These are phyloP conservation scores for Colletotrichum sp. DNA, from an alignment of 2,329 filamentous ascomycete species.

Conservation along the genomic window DNA sequence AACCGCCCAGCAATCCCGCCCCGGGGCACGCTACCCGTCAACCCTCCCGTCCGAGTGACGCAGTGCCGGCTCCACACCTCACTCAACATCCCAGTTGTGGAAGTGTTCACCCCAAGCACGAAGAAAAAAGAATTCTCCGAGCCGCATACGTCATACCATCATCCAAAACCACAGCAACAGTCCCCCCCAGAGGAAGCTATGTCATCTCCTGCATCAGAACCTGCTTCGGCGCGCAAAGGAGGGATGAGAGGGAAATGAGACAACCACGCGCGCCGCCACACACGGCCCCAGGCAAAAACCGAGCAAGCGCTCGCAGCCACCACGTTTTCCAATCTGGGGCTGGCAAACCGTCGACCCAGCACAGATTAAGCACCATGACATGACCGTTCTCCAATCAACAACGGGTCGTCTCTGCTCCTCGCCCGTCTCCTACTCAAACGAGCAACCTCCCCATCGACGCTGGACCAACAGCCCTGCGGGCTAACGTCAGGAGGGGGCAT, in stretches of 20 bases:
- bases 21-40: slow-evolving; percentile 9
- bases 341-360: not conserved
- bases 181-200: not conserved
- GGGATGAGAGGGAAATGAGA: not conserved
- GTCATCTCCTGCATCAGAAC: slow-evolving; percentile 8
- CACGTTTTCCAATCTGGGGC: not conserved
- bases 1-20: not conserved
- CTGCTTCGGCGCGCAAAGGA: slow-evolving; percentile 1
- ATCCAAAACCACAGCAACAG: not conserved
- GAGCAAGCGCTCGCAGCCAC: not conserved
- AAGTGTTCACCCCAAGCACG: not conserved
- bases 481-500: slow-evolving; percentile 13
- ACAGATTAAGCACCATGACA: slow-evolving; percentile 15
- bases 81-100: not conserved
- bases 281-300: not conserved
- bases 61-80: slow-evolving; percentile 12
- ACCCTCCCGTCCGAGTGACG: slow-evolving; percentile 7
- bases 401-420: not conserved
- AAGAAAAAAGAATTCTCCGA: not conserved
- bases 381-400: not conserved
- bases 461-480: not conserved
- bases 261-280: not conserved
- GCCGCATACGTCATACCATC: slow-evolving; percentile 17
- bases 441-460: not conserved
- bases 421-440: not conserved